phyloP scores from a whole-genome alignment of 768 basidiomycete genomes.

The Amanita polypyramis region DNA sequence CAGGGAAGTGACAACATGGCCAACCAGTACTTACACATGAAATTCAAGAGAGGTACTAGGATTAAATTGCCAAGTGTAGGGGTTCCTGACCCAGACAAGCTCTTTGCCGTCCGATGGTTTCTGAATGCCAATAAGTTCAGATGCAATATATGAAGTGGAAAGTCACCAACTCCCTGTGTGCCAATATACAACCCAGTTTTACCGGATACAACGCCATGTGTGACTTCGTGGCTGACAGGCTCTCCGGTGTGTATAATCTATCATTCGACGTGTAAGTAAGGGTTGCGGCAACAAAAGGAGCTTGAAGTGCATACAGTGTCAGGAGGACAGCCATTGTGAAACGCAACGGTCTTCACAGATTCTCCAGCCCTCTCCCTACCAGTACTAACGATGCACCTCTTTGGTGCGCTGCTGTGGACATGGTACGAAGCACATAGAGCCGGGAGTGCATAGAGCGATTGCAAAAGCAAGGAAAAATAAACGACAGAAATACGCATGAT shows the following conservation, averaged over 20 bases:
- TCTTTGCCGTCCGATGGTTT: background rate
- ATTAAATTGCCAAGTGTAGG: background rate
- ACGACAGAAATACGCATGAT: background rate
- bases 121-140: background rate
- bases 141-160: background rate
- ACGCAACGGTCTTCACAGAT: background rate
- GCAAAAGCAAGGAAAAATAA: background rate
- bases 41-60: too few species aligned
- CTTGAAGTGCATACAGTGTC: background rate
- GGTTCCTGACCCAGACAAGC: background rate
- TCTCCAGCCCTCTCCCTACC: background rate
- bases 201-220: background rate
- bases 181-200: background rate
- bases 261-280: too few species aligned
- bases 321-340: background rate
- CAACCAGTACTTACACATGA: background rate
- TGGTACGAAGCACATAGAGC: background rate
- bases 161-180: background rate
- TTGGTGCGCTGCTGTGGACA: background rate
- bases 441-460: background rate
- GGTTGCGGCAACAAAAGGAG: background rate
- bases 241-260: background rate
- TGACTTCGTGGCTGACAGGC: background rate
- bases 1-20: background rate
- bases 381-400: background rate